Evolutionary conservation across 1,284 basidiomycete species (phyloP), one percentile per base, ranked within the genome.

Genomic region (Puccinia novopanici): DNA sequence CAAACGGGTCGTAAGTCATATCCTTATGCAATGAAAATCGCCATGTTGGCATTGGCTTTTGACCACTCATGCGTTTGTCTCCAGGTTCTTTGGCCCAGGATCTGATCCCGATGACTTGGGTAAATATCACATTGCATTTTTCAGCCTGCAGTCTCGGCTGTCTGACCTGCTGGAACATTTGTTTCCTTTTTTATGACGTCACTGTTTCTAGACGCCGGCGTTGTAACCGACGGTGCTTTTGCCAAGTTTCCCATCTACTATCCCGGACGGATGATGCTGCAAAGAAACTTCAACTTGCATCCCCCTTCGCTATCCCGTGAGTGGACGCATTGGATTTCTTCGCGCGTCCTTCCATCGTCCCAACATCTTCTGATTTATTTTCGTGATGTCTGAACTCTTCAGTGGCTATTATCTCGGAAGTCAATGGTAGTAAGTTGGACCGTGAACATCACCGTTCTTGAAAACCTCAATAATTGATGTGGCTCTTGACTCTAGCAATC

Each of bases 201-300:
- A 22, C 22, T 50, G 10, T 52, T 50, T 13, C 12, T 42, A 80
- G 77, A 42, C 30, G 70, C 50, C 4, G 68, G 70, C 12, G 70
- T 80, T n/a, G 68, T 80, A 15, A 61, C 34, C 57, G 77, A 80
- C 27, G 77, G 77, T n/a, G 77, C 77, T 0, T 73, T 80, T 37
- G 70, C 77, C 17, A 63, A 50, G 15, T 73, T 71, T 54, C 54
- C 54, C 19, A 65, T 73, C n/a, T 52, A 61, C n/a, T 73, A 80
- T 45, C 77, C 77, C 42, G 48, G 48, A 30, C 40, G 45, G 15
- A 45, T 61, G 48, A 50, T 71, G 42, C 77, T 80, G 3, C 54
- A 72, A 80, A 57, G 77, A 52, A 80, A 80, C 30, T 80, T 80
- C 30, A 24, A 48, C 6, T 34, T 73, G 15, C 17, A 68, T 0